Evolutionary conservation across 306 rosid species (phyloP).

Genomic region (Cucumis melo): DNA sequence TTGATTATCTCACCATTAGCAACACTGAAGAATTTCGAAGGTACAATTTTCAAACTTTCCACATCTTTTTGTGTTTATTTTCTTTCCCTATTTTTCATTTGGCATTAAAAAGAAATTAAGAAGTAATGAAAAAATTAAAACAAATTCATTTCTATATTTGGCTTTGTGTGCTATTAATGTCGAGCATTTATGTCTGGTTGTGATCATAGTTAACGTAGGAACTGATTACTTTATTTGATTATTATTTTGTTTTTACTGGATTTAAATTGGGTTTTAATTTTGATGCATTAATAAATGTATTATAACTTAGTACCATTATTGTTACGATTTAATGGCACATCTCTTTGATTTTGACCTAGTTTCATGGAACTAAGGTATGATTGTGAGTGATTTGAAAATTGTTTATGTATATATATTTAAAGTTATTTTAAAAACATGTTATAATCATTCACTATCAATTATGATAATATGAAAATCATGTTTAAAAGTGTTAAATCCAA

Average conservation of each 20-base stretch:
- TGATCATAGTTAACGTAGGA: not conserved
- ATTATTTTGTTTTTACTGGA: not conserved
- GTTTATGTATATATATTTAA: no score
- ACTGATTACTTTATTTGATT: not conserved
- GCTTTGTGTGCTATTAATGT: not conserved
- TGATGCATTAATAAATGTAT: not conserved
- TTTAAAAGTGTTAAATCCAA: no score
- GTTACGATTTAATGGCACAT: no score
- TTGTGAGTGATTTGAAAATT: no score
- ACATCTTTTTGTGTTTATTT: not conserved
- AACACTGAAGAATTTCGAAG: slow-evolving; percentile 92
- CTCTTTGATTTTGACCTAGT: no score
- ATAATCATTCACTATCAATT: no score
- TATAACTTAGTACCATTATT: no score
- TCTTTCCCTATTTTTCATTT: not conserved
- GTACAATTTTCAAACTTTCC: slow-evolving; percentile 11
- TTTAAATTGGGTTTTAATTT: not conserved
- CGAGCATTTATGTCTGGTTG: not conserved
- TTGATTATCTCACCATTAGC: slow-evolving; percentile 66
- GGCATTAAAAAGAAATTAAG: not conserved
- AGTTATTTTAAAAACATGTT: no score
- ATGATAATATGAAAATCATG: no score
- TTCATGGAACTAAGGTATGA: no score
- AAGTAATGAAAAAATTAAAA: no score
- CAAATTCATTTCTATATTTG: not conserved